Evolutionary conservation across 73 alveolate genomes (phyloP), one percentile per base, ranked within the genome.

Genomic region (Paramecium octaurelia): DNA sequence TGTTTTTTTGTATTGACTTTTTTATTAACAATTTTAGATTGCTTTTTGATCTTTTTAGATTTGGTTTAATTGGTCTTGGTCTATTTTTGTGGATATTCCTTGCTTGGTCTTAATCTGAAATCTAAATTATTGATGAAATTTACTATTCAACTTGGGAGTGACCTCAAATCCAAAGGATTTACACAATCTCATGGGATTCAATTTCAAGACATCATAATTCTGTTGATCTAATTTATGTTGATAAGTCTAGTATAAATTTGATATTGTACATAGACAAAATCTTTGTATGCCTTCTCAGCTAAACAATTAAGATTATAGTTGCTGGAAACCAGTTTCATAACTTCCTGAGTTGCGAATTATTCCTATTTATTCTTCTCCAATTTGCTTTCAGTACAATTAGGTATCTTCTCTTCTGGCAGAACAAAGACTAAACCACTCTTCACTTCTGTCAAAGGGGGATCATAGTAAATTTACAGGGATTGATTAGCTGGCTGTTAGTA

Each of bases 271-370:
- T 64, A 23, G 6, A 73, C 35, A 36, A 36, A 73, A 73, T 73
- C 87, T 38, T 73, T 73, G 36, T 73, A 73, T 16, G 87, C 87
- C 46, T 73, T 73, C 0, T 73, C 87, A 12, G 87, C 87, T 38
- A 73, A 35, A 36, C 59, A 40, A 73, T 73, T 36, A 35, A 73
- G 59, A 36, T 73, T 73, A 73, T 73, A 73, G 38, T 73, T 73
- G 34, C 59, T 31, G 2, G 87, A 73, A 4, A 73, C 87, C 12
- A 73, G 14, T 73, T 73, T 73, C 21, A 29, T 29, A 10, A 40
- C 59, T 34, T 73, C 12, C 21, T 73, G 16, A 35, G 14, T 73
- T 12, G 59, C 87, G 38, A 73, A 73, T 18, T 73, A 40, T 73
- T 20, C 57, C 20, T 12, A 40, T 73, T 73, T 73, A 36, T 34